phyloP scores from a whole-genome alignment of 352 stramenopile genomes.

The Globisporangium camurandrum region DNA sequence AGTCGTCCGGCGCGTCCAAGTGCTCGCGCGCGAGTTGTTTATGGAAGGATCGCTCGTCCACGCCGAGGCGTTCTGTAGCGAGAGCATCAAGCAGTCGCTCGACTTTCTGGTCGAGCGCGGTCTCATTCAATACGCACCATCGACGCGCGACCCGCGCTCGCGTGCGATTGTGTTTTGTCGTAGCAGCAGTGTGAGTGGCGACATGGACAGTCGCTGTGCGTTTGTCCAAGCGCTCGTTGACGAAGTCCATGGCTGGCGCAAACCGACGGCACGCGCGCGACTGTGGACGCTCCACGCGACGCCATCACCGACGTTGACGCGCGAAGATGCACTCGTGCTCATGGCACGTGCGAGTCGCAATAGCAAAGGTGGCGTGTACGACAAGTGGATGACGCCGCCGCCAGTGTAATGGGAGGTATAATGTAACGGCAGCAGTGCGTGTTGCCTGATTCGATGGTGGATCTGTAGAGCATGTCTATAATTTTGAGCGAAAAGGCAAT shows the following conservation, averaged over 20 bases:
- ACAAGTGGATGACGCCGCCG: constrained; percentile 19
- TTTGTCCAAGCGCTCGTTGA: constrained; percentile 25
- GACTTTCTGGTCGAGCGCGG: constrained; percentile 50
- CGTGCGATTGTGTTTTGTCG: constrained; percentile 20
- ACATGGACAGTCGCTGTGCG: no score
- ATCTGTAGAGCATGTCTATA: no score
- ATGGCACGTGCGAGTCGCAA: background rate
- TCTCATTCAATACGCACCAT: constrained; percentile 26
- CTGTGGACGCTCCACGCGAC: constrained; percentile 26
- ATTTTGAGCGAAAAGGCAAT: no score
- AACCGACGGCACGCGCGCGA: constrained; percentile 24
- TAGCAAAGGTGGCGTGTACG: constrained; percentile 16
- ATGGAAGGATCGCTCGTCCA: constrained; percentile 29
- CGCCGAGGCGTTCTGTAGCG: constrained; percentile 65
- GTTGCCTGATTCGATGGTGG: no score
- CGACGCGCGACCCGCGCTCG: constrained; percentile 20
- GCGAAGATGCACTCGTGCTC: constrained; percentile 5
- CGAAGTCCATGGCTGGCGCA: constrained; percentile 35
- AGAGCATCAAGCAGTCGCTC: constrained; percentile 69
- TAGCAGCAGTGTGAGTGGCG: constrained; percentile 1
- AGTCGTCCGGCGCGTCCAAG: constrained; percentile 44
- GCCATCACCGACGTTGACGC: background rate
- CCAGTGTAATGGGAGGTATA: no score
- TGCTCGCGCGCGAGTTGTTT: constrained; percentile 47
- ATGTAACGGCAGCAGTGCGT: no score